phyloP scores from a whole-genome alignment of 305 asterid genomes.

The Plantago coronopus region DNA sequence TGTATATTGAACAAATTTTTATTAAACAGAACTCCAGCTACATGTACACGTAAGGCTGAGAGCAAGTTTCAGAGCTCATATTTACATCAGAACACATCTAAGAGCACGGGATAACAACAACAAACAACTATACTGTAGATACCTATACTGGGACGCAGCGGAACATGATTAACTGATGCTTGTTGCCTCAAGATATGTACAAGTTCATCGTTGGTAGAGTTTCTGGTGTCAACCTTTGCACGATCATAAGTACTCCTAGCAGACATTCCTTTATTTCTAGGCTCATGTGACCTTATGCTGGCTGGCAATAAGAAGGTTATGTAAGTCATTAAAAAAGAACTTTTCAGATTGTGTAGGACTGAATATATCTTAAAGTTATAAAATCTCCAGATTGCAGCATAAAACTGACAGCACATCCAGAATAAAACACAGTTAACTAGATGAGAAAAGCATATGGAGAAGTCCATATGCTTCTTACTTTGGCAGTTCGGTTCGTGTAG shows the following conservation, averaged over 20 bases:
- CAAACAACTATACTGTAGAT: constrained; percentile 11
- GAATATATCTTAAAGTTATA: too few species aligned
- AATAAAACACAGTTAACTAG: too few species aligned
- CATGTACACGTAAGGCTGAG: not conserved
- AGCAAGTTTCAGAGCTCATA: not conserved
- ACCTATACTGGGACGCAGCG: constrained; percentile 34
- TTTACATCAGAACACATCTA: not conserved
- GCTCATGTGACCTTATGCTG: constrained; percentile 34
- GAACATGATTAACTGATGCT: constrained; percentile 37
- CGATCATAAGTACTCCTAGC: constrained; percentile 36
- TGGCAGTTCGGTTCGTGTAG: too few species aligned
- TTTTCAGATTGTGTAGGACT: too few species aligned
- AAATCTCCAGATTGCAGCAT: too few species aligned
- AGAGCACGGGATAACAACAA: constrained; percentile 11
- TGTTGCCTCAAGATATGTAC: constrained; percentile 66
- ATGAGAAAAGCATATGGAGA: too few species aligned
- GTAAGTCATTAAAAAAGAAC: too few species aligned
- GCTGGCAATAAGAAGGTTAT: constrained; percentile 25
- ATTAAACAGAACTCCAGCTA: not conserved
- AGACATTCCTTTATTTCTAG: constrained; percentile 33
- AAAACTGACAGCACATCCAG: too few species aligned
- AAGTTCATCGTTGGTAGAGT: constrained; percentile 55
- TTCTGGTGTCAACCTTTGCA: constrained; percentile 27
- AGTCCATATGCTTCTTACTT: too few species aligned
- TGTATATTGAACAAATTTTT: not conserved